phyloP scores from a whole-genome alignment of 371 early-diverging fungal genomes.

The Saksenaea vasiformis region DNA sequence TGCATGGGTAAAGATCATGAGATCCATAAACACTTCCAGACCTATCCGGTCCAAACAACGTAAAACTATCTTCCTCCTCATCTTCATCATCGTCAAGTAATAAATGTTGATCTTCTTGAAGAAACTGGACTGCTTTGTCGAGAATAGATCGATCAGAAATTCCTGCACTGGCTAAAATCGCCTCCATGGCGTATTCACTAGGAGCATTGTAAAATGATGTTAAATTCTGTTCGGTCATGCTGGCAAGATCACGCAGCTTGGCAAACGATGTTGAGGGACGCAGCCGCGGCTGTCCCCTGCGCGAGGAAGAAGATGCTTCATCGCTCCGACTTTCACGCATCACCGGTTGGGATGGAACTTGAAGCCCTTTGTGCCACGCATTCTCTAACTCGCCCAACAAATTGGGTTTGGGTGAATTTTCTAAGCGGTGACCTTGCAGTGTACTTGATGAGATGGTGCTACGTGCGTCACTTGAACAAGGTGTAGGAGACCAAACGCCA shows the following conservation, averaged over 20 bases:
- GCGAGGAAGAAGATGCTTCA: not conserved
- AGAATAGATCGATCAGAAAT: slow-evolving; percentile 22
- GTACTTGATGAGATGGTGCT: slow-evolving; percentile 1
- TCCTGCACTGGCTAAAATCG: slow-evolving; percentile 24
- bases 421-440: not conserved
- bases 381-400: slow-evolving; percentile 20
- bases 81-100: not conserved
- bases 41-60: slow-evolving; percentile 21
- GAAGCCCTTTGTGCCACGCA: slow-evolving; percentile 18
- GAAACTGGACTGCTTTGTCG: slow-evolving; percentile 23
- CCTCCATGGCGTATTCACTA: slow-evolving; percentile 30
- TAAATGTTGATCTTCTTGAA: slow-evolving; percentile 2
- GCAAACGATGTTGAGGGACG: slow-evolving; percentile 6
- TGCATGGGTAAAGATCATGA: slow-evolving; percentile 22
- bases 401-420: slow-evolving; percentile 13
- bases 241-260: slow-evolving; percentile 16
- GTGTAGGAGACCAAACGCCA: slow-evolving; percentile 13
- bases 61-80: not conserved
- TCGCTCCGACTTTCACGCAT: slow-evolving; percentile 2
- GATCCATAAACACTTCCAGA: slow-evolving; percentile 11
- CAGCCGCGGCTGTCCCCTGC: slow-evolving; percentile 4
- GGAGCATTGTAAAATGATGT: slow-evolving; percentile 37
- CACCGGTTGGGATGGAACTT: not conserved
- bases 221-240: slow-evolving; percentile 29
- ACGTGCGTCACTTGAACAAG: slow-evolving; percentile 8